A percentile compares a stretch with the other conserved stretches of the same genome.
Conservation (phyloP, 192 early-diverging fungal genomes). For the Dissophora ornata region DNA sequence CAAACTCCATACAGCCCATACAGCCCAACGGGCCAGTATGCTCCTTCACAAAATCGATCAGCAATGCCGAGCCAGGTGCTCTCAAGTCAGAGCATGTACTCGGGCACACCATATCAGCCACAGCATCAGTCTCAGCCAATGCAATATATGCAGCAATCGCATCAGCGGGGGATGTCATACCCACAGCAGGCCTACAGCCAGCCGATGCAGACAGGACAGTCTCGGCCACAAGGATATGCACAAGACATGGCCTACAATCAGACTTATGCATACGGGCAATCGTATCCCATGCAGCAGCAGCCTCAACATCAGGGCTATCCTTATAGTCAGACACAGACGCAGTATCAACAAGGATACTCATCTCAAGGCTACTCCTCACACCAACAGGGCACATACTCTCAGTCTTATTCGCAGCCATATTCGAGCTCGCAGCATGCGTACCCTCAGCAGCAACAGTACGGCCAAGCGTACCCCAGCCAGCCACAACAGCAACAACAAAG, state of each 20-base stretch:
- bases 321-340: slow-evolving; percentile 13
- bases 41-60: not conserved
- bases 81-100: slow-evolving; percentile 9
- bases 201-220: not conserved
- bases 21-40: not conserved
- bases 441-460: slow-evolving; percentile 16
- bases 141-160: slow-evolving; percentile 23
- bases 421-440: slow-evolving; percentile 6
- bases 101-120: slow-evolving; percentile 11
- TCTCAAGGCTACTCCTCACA: slow-evolving; percentile 13
- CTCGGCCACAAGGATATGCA: slow-evolving; percentile 22
- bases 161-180: slow-evolving; percentile 18
- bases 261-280: slow-evolving; percentile 20
- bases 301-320: slow-evolving; percentile 18
- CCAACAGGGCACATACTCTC: slow-evolving; percentile 8
- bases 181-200: slow-evolving; percentile 16
- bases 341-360: slow-evolving; percentile 19
- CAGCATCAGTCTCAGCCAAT: slow-evolving; percentile 9
- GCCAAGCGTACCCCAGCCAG: not conserved
- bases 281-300: slow-evolving; percentile 13
- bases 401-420: slow-evolving; percentile 5
- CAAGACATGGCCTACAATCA: slow-evolving; percentile 12
- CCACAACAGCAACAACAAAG: slow-evolving; percentile 1
- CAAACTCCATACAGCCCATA: slow-evolving; percentile 1
- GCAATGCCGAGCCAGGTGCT: slow-evolving; percentile 3